A percentile compares a stretch with the other conserved stretches of the same genome.
Evolutionary conservation across 2,329 filamentous ascomycete genomes (phyloP).

Genomic region (Colletotrichum cereale): DNA sequence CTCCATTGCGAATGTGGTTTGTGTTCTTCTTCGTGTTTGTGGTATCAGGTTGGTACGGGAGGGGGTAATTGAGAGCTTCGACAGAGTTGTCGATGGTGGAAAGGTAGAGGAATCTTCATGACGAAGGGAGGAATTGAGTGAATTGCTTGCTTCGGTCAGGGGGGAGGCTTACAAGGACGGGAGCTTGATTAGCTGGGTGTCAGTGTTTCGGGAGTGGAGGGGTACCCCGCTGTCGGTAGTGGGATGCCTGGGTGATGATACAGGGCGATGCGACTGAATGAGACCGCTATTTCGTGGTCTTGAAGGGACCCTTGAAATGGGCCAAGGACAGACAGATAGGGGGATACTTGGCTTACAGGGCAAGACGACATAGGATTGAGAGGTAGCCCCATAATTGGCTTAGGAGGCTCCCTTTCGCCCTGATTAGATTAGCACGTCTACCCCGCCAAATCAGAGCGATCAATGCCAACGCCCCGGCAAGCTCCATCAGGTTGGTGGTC

Average conservation of each 20-base stretch:
- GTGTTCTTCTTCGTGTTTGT: not conserved
- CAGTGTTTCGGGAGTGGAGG: slow-evolving; percentile 39
- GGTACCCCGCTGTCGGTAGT: slow-evolving; percentile 37
- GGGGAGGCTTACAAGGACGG: slow-evolving; percentile 40
- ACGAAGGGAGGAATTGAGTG: slow-evolving; percentile 14
- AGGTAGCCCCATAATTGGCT: slow-evolving; percentile 25
- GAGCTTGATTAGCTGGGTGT: slow-evolving; percentile 36
- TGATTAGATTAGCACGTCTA: slow-evolving; percentile 19
- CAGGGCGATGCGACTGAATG: slow-evolving; percentile 23
- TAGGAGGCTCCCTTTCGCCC: not conserved
- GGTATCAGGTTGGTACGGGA: slow-evolving; percentile 1
- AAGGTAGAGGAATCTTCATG: slow-evolving; percentile 24
- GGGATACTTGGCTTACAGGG: not conserved
- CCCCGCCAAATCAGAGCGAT: slow-evolving; percentile 39
- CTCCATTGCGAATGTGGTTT: slow-evolving; percentile 61
- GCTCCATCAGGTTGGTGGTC: slow-evolving; percentile 17
- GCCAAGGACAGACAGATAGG: slow-evolving; percentile 2
- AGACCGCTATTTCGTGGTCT: slow-evolving; percentile 22
- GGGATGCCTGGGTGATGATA: slow-evolving; percentile 23
- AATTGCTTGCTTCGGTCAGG: slow-evolving; percentile 29
- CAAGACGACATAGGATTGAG: not conserved
- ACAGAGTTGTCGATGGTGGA: slow-evolving; percentile 14
- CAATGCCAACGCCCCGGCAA: slow-evolving; percentile 18
- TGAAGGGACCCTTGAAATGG: slow-evolving; percentile 23
- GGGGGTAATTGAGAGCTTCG: slow-evolving; percentile 1